These are phyloP conservation scores for Coemansia sp. DNA, from an alignment of 192 early-diverging fungal genomes.

Conservation along the genomic window DNA sequence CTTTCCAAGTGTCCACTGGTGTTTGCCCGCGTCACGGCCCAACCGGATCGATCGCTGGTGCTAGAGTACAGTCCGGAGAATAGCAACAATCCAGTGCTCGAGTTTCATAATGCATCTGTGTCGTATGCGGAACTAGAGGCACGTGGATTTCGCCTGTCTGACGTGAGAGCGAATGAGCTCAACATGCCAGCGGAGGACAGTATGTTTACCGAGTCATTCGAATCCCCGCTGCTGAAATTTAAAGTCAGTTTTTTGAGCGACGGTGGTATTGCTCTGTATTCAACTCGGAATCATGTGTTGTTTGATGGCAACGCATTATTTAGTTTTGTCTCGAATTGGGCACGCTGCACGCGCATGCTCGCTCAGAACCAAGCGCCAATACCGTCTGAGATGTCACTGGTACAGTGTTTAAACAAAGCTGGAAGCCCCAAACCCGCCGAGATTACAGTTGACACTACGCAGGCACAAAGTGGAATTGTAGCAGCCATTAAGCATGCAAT, in stretches of 20 bases:
- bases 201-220: background rate
- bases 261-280: conserved; percentile 30
- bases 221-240: conserved; percentile 26
- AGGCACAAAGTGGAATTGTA: background rate
- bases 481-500: conserved; percentile 2
- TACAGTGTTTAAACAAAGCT: too few relatives aligned
- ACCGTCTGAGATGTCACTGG: conserved; percentile 8
- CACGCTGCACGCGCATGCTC: conserved; percentile 12
- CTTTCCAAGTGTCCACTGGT: conserved; percentile 26
- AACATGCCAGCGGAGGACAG: conserved; percentile 22
- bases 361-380: background rate
- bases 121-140: conserved; percentile 11
- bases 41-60: conserved; percentile 10
- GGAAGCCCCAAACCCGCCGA: conserved; percentile 3
- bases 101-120: conserved; percentile 12
- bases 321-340: conserved; percentile 35
- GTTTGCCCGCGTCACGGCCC: conserved; percentile 12
- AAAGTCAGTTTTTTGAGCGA: conserved; percentile 31
- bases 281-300: conserved; percentile 28
- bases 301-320: conserved; percentile 41
- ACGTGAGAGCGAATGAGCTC: conserved; percentile 5
- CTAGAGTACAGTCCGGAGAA: conserved; percentile 19
- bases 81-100: conserved; percentile 20
- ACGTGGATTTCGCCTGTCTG: conserved; percentile 13
- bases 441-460: conserved; percentile 23